phyloP scores from a whole-genome alignment of 805 yeast species.

The Schwanniomyces sp. region DNA sequence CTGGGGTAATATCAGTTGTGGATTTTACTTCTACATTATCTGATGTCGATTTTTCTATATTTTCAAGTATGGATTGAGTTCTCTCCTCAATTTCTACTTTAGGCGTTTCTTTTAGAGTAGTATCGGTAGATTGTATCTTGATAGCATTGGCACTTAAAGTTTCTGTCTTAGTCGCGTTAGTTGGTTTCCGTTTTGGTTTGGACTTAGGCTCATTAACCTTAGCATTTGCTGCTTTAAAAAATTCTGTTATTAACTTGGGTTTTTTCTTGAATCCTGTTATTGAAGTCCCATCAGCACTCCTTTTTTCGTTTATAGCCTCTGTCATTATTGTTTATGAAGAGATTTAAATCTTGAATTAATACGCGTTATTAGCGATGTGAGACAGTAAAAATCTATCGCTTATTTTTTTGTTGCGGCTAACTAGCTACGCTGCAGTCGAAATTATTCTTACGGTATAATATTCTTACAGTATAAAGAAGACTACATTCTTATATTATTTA shows the following conservation, averaged over 20 bases:
- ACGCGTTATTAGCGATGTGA: too few species aligned
- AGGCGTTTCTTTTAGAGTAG: neutral
- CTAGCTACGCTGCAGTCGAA: too few species aligned
- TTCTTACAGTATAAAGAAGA: too few species aligned
- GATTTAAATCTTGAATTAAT: too few species aligned
- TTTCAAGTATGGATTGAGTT: neutral
- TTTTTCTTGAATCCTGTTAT: neutral
- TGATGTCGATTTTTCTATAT: neutral
- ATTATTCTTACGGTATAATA: too few species aligned
- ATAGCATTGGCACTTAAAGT: neutral
- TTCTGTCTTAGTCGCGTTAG: neutral
- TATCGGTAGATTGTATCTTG: neutral
- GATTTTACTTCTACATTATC: neutral
- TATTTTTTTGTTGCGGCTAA: too few species aligned
- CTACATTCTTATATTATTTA: too few species aligned
- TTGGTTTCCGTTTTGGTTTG: neutral
- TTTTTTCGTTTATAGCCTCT: neutral
- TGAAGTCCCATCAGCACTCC: neutral
- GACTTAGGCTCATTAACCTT: neutral
- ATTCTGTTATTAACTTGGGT: conserved; percentile 17
- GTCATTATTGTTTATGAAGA: neutral
- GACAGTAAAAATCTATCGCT: too few species aligned
- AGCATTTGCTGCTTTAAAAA: conserved; percentile 8
- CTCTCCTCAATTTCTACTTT: neutral
- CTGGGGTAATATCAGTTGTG: neutral